phyloP scores from a whole-genome alignment of 2,329 filamentous ascomycete species.

The Penicillium capsulatum region DNA sequence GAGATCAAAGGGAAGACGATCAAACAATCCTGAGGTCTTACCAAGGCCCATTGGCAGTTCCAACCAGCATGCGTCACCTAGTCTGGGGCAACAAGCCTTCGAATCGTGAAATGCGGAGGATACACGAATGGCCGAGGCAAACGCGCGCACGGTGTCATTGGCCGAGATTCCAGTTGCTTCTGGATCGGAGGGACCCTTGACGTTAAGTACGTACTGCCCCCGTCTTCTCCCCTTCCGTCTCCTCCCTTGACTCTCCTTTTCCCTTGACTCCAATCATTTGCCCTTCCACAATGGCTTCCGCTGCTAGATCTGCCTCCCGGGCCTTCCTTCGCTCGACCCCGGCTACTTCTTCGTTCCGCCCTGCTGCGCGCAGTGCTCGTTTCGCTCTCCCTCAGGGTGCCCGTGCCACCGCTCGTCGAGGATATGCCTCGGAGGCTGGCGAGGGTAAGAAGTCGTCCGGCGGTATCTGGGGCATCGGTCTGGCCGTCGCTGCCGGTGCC shows the following conservation, averaged over 20 bases:
- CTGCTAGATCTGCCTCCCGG: constrained; percentile 42
- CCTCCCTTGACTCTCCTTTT: constrained; percentile 7
- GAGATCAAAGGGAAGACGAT: no score
- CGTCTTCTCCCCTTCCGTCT: constrained; percentile 11
- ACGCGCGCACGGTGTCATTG: no score
- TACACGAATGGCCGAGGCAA: no score
- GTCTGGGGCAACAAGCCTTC: background rate
- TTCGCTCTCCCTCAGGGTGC: constrained; percentile 60
- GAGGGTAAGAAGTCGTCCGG: constrained; percentile 50
- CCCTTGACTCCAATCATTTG: constrained; percentile 8
- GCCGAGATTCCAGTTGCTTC: no score
- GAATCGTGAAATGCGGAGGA: constrained; percentile 3
- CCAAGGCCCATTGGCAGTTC: no score
- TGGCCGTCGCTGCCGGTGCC: constrained; percentile 57
- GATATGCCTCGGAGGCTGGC: constrained; percentile 68
- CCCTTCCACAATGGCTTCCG: constrained; percentile 35
- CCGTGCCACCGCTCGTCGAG: constrained; percentile 69
- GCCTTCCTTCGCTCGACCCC: constrained; percentile 42
- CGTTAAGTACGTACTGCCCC: constrained; percentile 5
- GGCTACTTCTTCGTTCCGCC: constrained; percentile 35
- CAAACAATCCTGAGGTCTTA: no score
- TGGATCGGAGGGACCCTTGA: constrained; percentile 3
- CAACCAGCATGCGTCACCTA: no score
- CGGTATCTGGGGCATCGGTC: constrained; percentile 57
- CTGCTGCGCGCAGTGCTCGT: constrained; percentile 53